Percentiles rank a stretch among this genome's conserved stretches.
These are phyloP conservation scores for Bathelium albidoporum DNA, from an alignment of 495 filamentous ascomycete genomes.

Conservation along the genomic window DNA sequence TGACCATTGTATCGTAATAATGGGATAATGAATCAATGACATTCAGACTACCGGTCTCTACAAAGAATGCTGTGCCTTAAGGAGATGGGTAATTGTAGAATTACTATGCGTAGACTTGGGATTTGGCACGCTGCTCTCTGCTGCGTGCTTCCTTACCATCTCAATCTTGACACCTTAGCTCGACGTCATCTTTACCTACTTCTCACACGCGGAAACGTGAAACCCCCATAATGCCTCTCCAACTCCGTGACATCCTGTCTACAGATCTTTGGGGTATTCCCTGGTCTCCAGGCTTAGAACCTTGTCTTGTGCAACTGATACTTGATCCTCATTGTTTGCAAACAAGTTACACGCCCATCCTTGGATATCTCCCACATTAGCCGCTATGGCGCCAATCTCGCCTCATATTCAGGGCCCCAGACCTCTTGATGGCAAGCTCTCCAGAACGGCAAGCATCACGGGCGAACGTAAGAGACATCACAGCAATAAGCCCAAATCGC, in stretches of 20 bases:
- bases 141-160: too few species aligned
- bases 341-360: background rate
- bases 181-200: background rate
- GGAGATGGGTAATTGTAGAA: too few species aligned
- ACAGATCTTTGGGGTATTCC: background rate
- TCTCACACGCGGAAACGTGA: background rate
- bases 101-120: too few species aligned
- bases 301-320: too few species aligned
- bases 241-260: background rate
- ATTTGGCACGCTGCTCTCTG: too few species aligned
- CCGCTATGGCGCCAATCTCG: background rate
- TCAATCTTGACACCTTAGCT: background rate
- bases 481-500: slow-evolving; percentile 24
- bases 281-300: background rate
- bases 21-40: background rate
- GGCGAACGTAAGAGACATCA: background rate
- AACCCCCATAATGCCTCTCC: background rate
- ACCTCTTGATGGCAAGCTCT: background rate
- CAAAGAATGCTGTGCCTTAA: too few species aligned
- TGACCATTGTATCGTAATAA: background rate
- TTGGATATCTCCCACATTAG: background rate
- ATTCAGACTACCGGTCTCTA: too few species aligned
- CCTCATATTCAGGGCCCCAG: background rate
- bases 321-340: background rate
- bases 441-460: slow-evolving; percentile 2